Percentiles rank a stretch among this genome's conserved stretches.
These are phyloP conservation scores for Tylopilus sp. DNA, from an alignment of 768 basidiomycete species.

Conservation along the genomic window DNA sequence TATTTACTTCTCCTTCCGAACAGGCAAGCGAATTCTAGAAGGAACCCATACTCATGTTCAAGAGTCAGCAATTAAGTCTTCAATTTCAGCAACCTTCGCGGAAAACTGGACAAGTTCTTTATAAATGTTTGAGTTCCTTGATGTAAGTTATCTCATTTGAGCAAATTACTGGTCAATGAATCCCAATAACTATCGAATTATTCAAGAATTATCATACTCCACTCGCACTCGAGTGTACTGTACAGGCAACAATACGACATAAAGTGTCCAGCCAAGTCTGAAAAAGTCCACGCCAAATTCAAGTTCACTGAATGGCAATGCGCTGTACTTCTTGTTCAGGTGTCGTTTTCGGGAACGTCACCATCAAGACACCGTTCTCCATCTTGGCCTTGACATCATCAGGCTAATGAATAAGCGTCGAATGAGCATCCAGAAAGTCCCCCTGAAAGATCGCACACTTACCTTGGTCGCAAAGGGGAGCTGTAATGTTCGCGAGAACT, in stretches of 20 bases:
- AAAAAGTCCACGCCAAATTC: neutral
- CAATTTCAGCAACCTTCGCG: too few relatives aligned
- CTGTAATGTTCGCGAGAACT: slow-evolving; percentile 43
- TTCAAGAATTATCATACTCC: too few relatives aligned
- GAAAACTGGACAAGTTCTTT: too few relatives aligned
- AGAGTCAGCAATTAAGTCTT: too few relatives aligned
- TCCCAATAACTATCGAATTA: neutral
- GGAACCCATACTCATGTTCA: too few relatives aligned
- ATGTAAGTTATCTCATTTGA: neutral
- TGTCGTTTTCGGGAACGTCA: slow-evolving; percentile 45
- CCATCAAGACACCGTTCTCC: slow-evolving; percentile 44
- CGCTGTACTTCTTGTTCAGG: slow-evolving; percentile 27
- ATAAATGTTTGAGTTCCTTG: neutral
- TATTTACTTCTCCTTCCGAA: too few relatives aligned
- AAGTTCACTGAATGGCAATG: neutral
- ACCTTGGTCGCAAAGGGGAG: slow-evolving; percentile 48
- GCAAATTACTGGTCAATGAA: neutral
- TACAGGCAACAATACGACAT: too few relatives aligned
- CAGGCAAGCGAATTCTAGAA: too few relatives aligned
- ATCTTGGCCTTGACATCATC: slow-evolving; percentile 46
- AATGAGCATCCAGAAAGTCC: neutral
- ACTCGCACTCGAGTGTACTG: too few relatives aligned
- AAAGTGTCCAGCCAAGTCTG: neutral
- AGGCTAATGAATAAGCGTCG: slow-evolving; percentile 31
- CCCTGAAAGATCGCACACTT: neutral